Conservation (phyloP, 768 basidiomycete genomes). For the Amanita fuliginea region DNA sequence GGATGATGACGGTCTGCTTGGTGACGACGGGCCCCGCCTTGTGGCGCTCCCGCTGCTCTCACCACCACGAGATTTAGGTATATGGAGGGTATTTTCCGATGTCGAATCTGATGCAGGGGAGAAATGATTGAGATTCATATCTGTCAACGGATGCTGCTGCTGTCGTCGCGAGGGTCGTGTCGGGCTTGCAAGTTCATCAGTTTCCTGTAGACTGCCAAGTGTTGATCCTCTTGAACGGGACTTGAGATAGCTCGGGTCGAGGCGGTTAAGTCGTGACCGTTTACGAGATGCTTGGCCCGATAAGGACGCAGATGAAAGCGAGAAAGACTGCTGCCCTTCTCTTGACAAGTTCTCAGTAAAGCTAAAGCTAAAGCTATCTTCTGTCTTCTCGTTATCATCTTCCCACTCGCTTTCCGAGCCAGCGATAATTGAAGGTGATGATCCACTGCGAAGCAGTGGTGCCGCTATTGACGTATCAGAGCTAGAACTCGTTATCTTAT, state of each 20-base stretch:
- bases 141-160: slow-evolving; percentile 39
- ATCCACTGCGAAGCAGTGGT: slow-evolving; percentile 30
- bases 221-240: slow-evolving; percentile 32
- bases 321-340: slow-evolving; percentile 25
- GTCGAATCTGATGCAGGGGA: slow-evolving; percentile 16
- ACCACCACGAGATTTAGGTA: slow-evolving; percentile 30
- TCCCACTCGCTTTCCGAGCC: slow-evolving; percentile 86
- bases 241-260: slow-evolving; percentile 63
- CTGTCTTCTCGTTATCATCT: slow-evolving; percentile 77
- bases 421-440: slow-evolving; percentile 18
- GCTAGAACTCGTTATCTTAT: slow-evolving; percentile 5
- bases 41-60: slow-evolving; percentile 30
- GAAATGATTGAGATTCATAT: slow-evolving; percentile 53
- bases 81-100: slow-evolving; percentile 16
- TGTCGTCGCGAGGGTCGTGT: slow-evolving; percentile 13
- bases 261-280: slow-evolving; percentile 51
- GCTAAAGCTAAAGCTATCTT: slow-evolving; percentile 52
- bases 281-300: slow-evolving; percentile 23
- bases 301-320: slow-evolving; percentile 15
- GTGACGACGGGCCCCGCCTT: slow-evolving; percentile 41
- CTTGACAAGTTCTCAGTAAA: background rate
- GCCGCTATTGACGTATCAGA: slow-evolving; percentile 14
- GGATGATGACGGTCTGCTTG: slow-evolving; percentile 18
- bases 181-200: slow-evolving; percentile 43
- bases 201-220: slow-evolving; percentile 60